These are phyloP conservation scores for Kalmanozyma brasiliensis DNA, from an alignment of 1,284 basidiomycete species.

Conservation along the genomic window DNA sequence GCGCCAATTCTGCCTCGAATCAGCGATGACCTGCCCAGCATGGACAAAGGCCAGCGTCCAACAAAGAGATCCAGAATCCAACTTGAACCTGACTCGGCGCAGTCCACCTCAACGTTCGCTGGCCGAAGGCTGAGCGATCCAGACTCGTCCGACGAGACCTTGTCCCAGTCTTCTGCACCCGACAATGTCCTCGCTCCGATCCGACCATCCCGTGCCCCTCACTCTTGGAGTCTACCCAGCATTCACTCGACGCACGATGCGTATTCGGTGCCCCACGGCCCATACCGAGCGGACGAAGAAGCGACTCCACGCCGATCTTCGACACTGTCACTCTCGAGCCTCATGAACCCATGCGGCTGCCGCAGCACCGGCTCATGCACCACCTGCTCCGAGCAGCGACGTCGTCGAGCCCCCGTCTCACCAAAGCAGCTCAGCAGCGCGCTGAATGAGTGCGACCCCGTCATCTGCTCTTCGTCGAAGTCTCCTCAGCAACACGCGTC, in stretches of 20 bases:
- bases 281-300: not conserved
- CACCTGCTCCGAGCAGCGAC: slow-evolving; percentile 37
- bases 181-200: slow-evolving; percentile 31
- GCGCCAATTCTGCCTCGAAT: slow-evolving; percentile 13
- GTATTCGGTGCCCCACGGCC: not conserved
- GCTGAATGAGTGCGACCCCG: slow-evolving; percentile 13
- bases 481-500: no score
- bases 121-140: not conserved
- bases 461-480: slow-evolving; percentile 2
- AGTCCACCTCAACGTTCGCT: not conserved
- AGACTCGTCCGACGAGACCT: not conserved
- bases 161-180: not conserved
- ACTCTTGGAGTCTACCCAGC: slow-evolving; percentile 40
- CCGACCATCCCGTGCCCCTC: slow-evolving; percentile 9
- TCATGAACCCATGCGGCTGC: slow-evolving; percentile 60
- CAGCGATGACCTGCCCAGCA: not conserved
- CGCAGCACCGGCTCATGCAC: slow-evolving; percentile 38
- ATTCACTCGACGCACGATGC: slow-evolving; percentile 15
- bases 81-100: not conserved
- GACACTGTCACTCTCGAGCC: slow-evolving; percentile 50
- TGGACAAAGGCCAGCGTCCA: slow-evolving; percentile 6
- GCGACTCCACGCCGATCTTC: slow-evolving; percentile 14
- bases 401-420: slow-evolving; percentile 6
- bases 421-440: slow-evolving; percentile 5
- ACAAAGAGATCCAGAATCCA: slow-evolving; percentile 12